Conservation (phyloP, 768 basidiomycete genomes). For the Mycena olivaceomarginata region DNA sequence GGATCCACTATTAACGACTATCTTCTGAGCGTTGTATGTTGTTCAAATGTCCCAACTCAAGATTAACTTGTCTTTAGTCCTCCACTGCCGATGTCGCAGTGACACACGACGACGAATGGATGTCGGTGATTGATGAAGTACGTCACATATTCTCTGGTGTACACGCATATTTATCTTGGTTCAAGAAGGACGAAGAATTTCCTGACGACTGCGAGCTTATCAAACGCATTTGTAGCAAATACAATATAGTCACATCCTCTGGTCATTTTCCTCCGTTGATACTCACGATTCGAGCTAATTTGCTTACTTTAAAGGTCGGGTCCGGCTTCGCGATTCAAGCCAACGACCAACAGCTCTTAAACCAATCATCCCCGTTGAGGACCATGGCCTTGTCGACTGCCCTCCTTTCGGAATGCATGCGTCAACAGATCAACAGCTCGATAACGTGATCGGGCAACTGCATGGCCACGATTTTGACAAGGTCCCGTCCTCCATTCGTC, state of each 20-base stretch:
- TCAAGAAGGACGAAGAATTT: constrained; percentile 10
- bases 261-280: no score
- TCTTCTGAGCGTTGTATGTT: constrained; percentile 9
- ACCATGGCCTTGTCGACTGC: no score
- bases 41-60: background rate
- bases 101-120: constrained; percentile 6
- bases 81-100: background rate
- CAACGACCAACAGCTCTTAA: no score
- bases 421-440: no score
- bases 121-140: constrained; percentile 16
- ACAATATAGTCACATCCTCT: background rate
- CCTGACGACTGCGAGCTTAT: constrained; percentile 19
- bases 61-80: background rate
- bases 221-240: constrained; percentile 1
- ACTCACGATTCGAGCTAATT: no score
- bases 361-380: no score
- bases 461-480: no score
- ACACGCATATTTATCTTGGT: background rate
- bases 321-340: no score
- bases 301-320: no score
- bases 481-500: no score
- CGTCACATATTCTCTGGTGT: background rate
- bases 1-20: constrained; percentile 8
- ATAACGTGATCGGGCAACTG: no score
- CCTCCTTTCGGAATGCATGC: no score